Base-by-base conservation (phyloP, 495 filamentous ascomycete genomes). In the Massariosphaeria phaeospora region DNA sequence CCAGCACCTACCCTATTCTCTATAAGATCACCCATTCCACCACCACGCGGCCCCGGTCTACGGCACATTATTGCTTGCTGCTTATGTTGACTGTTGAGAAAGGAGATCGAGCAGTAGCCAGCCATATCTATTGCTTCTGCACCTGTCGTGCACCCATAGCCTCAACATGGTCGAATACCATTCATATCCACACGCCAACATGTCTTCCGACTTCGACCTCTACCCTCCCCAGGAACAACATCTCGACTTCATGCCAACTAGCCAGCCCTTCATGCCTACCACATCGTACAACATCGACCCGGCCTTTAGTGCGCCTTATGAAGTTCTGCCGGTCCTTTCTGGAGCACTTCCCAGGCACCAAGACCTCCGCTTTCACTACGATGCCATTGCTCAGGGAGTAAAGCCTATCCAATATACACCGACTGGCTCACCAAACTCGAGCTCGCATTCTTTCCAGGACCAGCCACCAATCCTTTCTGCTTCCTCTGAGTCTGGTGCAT, bases 401-500 rank as follows among this genome's bases (percentile, higher is more conserved):
- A 66, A 62, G 55, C 44, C 54, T 10, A 53, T 33, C 44, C 50
- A 62, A 42, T 44, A 65, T 33, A 66, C 52, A 48, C 57, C 62
- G 9, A 45, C 44, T 33, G 66, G 66, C 18, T 69, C 70, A 11
- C 68, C 67, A 5, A 38, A 68, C 54, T 68, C 67, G 13, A 59
- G 47, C 1, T 64, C 66, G 1, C 58, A 70, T 35, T 67, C 67
- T 20, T 72, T 69, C 54, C 60, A 69, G 42, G 43, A 54, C 48
- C 64, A 67, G 25, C 62, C 61, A 72, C 70, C 75, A 77, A 61
- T 72, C 77, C 76, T 67, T 55, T 90, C 41, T 20, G 62, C 66
- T 2, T 89, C 86, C 13, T 87, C 84, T 48, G 83, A 85, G 23
- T 93, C 88, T 2, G 84, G 78, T 1, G 79, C 83, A 12, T 91